Conservation (phyloP, 176 grass and related monocot species). For the Carex pumila region DNA sequence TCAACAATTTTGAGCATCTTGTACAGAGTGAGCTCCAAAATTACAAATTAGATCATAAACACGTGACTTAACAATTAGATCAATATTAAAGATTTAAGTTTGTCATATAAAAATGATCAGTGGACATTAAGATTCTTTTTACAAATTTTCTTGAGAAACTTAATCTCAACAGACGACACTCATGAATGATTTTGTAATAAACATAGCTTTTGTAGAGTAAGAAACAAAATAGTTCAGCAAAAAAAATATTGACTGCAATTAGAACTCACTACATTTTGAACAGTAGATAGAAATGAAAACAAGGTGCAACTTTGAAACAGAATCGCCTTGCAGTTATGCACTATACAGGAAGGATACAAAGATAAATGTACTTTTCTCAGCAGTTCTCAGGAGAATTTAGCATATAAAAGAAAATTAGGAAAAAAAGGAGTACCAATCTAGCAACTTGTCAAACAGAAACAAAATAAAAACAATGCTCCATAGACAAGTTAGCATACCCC, state of each 20-base stretch:
- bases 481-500: constrained; percentile 24
- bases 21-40: too few relatives aligned
- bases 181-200: neutral
- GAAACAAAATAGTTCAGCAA: neutral
- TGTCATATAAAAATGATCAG: too few relatives aligned
- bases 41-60: too few relatives aligned
- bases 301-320: neutral
- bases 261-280: neutral
- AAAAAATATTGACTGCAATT: neutral
- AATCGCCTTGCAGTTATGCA: neutral
- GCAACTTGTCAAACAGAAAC: constrained; percentile 27
- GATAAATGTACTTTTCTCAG: neutral
- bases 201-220: neutral
- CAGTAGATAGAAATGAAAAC: neutral
- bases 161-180: too few relatives aligned
- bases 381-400: neutral
- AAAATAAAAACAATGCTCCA: constrained; percentile 22
- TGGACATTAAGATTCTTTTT: too few relatives aligned
- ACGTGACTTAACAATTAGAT: too few relatives aligned
- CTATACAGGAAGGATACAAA: constrained; percentile 8
- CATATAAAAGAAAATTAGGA: neutral
- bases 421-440: constrained; percentile 7
- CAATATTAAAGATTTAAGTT: too few relatives aligned
- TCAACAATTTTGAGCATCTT: too few relatives aligned
- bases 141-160: neutral